Evolutionary conservation across 2,329 filamentous ascomycete species (phyloP), one percentile per base, ranked within the genome.

Genomic region (Microdochium trichocladiopsis): DNA sequence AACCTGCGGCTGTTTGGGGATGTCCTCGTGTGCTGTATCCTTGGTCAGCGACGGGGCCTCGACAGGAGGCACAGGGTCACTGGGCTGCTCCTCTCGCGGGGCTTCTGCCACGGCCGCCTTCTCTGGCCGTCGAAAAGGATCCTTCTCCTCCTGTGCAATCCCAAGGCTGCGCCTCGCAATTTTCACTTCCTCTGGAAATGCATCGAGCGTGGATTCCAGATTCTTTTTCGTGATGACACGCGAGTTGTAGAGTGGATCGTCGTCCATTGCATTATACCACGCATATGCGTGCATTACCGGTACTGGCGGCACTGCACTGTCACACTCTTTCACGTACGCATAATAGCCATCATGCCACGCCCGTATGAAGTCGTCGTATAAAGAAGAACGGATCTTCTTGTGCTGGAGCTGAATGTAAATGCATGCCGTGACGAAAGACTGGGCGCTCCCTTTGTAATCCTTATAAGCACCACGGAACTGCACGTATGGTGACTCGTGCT

Each of bases 311-410:
- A 60, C 22, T 1, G 55, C 51, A 11, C 57, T 53, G 28, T 66
- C 61, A 31, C 61, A 66, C 25, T 60, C 52, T 47, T 47, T 52
- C 14, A 66, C 57, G 25, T 69, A 69, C 6, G 59, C 55, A 2
- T 65, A 18, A 45, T 68, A 69, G 16, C 58, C 62, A 48, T 66
- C 60, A 6, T 57, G 54, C 59, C 66, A 66, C 22, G 63, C 65
- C 47, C 67, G 60, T 36, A 69, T 64, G 41, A 68, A 69, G 43
- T 69, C 67, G 24, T 69, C 67, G 49, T 68, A 68, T 10, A 68
- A 53, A 49, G 53, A 64, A 45, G 60, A 61, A 47, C 57, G 65
- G 53, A 61, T 58, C 41, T 57, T 58, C 31, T 55, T 58, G 33
- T 61, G 50, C 33, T 64, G 56, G 11, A 53, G 51, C 48, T 64